Evolutionary conservation across 768 basidiomycete genomes (phyloP), one percentile per base, ranked within the genome.

Genomic region (Russula compacta): DNA sequence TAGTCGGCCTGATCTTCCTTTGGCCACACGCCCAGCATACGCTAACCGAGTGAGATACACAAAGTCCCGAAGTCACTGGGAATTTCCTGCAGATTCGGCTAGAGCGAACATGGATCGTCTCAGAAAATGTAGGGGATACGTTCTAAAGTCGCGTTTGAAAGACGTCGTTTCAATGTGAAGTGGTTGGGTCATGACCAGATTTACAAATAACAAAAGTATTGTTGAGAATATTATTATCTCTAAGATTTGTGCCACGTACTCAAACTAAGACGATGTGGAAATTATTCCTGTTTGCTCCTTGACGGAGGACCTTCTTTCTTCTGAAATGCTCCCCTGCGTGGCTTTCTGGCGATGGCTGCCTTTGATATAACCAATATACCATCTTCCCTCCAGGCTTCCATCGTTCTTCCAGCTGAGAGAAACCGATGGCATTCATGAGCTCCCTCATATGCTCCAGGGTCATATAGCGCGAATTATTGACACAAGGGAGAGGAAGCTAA

Each of bases 401-500:
- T 63, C 79, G 78, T 48, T 77, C 78, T 58, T 80, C 77, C 21
- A 87, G 69, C 68, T 83, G 74, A 0, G 64, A 68, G 68, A 93
- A 94, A 0, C 90, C 90, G 6, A 92, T 69, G 6, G 73, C 67
- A 0, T 68, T 59, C 85, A 92, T 85, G 46, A 92, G 73, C 3
- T 70, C 69, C 24, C 72, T 72, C 7, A 94, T 77, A 48, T 79
- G 80, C 19, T 81, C 78, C 17, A 81, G 76, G 10, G 85, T 81
- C 64, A 91, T 73, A 70, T 94, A 95, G 14, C 94, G 83, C 4
- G 93, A 95, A 71, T 97, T 97, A 33, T 77, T 71, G 14, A 95
- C 78, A 69, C 94, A 97, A 3, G 94, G 86, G 17, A 87, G 76
- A 2, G 94, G 94, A 11, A 97, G 82, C 89, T 92, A 61, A 39